Evolutionary conservation across 2,329 filamentous ascomycete genomes (phyloP).

Genomic region (Thielaviopsis ethacetica): DNA sequence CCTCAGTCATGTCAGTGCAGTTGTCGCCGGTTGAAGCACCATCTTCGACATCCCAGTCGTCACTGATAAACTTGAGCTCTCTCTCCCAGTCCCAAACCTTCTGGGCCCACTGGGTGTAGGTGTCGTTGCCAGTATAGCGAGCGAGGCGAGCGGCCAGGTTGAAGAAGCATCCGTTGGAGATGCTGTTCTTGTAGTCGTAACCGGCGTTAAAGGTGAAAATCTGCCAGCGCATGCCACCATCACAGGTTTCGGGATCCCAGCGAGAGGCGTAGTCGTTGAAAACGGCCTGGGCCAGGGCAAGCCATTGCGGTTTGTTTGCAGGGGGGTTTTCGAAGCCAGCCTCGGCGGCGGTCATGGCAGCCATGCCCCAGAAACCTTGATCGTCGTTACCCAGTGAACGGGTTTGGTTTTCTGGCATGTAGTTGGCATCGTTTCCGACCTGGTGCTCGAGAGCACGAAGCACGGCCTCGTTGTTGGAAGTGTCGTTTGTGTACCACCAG

Average conservation of each 20-base stretch:
- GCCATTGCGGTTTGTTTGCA: slow-evolving; percentile 49
- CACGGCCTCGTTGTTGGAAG: slow-evolving; percentile 43
- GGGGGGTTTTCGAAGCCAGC: slow-evolving; percentile 56
- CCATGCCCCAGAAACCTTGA: slow-evolving; percentile 74
- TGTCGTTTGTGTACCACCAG: slow-evolving; percentile 52
- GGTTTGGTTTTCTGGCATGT: slow-evolving; percentile 52
- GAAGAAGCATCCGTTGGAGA: slow-evolving; percentile 55
- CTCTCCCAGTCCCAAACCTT: slow-evolving; percentile 52
- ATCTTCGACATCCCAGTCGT: slow-evolving; percentile 38
- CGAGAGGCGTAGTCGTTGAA: slow-evolving; percentile 62
- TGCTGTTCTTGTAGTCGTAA: slow-evolving; percentile 51
- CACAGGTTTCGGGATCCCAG: slow-evolving; percentile 50
- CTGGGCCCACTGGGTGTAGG: slow-evolving; percentile 61
- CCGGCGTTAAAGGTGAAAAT: slow-evolving; percentile 65
- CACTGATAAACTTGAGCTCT: slow-evolving; percentile 37
- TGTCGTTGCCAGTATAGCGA: slow-evolving; percentile 61
- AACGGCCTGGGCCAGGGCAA: slow-evolving; percentile 61
- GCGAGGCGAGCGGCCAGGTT: slow-evolving; percentile 55
- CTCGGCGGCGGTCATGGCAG: slow-evolving; percentile 64
- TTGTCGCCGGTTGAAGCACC: slow-evolving; percentile 23
- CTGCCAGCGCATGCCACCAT: slow-evolving; percentile 71
- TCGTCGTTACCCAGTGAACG: slow-evolving; percentile 52
- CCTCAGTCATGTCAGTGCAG: slow-evolving; percentile 36
- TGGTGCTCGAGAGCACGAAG: slow-evolving; percentile 45
- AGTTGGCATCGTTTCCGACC: slow-evolving; percentile 40